A percentile compares a stretch with the other conserved stretches of the same genome.
phyloP scores from a whole-genome alignment of 441 rosid species.

The Croton setiger region DNA sequence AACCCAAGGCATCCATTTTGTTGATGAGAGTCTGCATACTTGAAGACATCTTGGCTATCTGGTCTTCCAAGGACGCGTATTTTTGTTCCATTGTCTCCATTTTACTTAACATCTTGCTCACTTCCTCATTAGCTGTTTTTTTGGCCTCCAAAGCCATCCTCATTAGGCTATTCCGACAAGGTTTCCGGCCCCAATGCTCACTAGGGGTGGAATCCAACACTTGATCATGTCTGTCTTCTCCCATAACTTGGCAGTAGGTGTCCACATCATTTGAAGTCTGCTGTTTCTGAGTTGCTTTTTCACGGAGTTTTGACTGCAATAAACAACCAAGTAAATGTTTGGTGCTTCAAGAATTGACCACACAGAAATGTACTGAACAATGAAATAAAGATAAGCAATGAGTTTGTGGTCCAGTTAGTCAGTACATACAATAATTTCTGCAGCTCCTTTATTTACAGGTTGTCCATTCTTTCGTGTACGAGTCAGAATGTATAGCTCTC shows the following conservation, averaged over 20 bases:
- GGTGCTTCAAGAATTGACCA: not conserved
- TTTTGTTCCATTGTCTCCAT: conserved; percentile 42
- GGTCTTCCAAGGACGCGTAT: conserved; percentile 34
- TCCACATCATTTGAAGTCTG: conserved; percentile 25
- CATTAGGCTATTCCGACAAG: conserved; percentile 18
- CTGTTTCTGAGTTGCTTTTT: conserved; percentile 23
- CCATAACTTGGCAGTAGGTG: conserved; percentile 36
- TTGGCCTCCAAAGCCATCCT: conserved; percentile 31
- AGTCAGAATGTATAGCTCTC: conserved; percentile 39
- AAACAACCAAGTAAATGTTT: not conserved
- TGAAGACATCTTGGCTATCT: conserved; percentile 30
- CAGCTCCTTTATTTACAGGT: conserved; percentile 34
- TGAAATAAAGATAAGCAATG: not conserved
- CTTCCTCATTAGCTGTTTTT: conserved; percentile 28
- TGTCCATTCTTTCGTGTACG: conserved; percentile 43
- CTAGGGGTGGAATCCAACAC: conserved; percentile 26
- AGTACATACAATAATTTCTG: conserved; percentile 32
- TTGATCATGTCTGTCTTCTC: conserved; percentile 22
- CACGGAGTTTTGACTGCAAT: conserved; percentile 31
- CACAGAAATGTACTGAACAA: conserved; percentile 1
- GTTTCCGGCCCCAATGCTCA: conserved; percentile 28
- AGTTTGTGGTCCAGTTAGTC: not conserved
- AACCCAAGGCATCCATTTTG: conserved; percentile 22
- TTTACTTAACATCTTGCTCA: conserved; percentile 32
- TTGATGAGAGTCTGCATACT: conserved; percentile 31